Conservation (phyloP, 495 filamentous ascomycete genomes). For the Annulohypoxylon stygium region DNA sequence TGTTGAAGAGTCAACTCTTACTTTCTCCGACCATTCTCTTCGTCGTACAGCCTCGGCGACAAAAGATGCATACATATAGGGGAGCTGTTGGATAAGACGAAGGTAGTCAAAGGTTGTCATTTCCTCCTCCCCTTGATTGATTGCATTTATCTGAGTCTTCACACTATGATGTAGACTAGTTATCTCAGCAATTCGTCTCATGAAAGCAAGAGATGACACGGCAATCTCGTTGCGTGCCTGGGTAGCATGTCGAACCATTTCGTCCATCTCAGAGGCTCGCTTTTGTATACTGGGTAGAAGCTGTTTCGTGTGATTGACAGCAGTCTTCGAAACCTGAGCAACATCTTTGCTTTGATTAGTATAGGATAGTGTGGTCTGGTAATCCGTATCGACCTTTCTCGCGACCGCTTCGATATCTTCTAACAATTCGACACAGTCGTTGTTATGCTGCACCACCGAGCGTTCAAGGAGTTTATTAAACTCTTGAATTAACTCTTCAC, state of each 20-base stretch:
- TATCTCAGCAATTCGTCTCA: slow-evolving; percentile 83
- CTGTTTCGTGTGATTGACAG: slow-evolving; percentile 85
- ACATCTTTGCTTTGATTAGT: slow-evolving; percentile 77
- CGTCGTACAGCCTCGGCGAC: slow-evolving; percentile 86
- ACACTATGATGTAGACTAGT: slow-evolving; percentile 78
- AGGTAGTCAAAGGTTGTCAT: slow-evolving; percentile 81
- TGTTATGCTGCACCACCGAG: slow-evolving; percentile 55
- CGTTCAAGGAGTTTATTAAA: slow-evolving; percentile 64
- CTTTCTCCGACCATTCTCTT: slow-evolving; percentile 90
- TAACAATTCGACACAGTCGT: slow-evolving; percentile 67
- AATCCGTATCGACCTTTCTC: slow-evolving; percentile 88
- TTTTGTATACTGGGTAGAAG: slow-evolving; percentile 84
- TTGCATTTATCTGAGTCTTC: slow-evolving; percentile 74
- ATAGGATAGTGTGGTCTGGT: slow-evolving; percentile 79
- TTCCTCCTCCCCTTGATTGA: slow-evolving; percentile 77
- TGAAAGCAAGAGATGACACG: slow-evolving; percentile 72
- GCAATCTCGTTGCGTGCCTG: slow-evolving; percentile 70
- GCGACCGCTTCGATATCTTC: slow-evolving; percentile 88
- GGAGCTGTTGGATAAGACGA: slow-evolving; percentile 80
- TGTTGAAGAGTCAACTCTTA: slow-evolving; percentile 83
- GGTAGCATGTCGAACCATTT: slow-evolving; percentile 74
- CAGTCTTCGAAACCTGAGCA: slow-evolving; percentile 85
- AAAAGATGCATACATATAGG: slow-evolving; percentile 88
- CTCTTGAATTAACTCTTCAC: slow-evolving; percentile 61
- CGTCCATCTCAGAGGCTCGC: slow-evolving; percentile 79